These are phyloP conservation scores for Sporisorium exsertum DNA, from an alignment of 1,284 basidiomycete species.

Conservation along the genomic window DNA sequence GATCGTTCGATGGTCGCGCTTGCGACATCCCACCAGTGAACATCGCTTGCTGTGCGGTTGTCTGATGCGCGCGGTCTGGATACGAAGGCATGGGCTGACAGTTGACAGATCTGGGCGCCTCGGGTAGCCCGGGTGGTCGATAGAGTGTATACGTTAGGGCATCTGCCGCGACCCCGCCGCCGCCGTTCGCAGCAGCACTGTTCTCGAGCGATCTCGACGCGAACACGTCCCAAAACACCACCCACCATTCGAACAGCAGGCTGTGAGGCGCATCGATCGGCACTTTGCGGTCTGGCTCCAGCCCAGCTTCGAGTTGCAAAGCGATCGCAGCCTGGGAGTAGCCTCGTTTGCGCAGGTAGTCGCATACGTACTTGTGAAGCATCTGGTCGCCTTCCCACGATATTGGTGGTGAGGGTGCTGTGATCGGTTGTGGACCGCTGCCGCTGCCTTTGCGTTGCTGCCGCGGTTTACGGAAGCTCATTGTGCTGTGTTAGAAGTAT, in stretches of 20 bases:
- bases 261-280: conserved; percentile 50
- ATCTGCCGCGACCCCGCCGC: conserved; percentile 9
- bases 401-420: background rate
- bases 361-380: conserved; percentile 51
- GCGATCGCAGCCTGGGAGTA: conserved; percentile 31
- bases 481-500: background rate
- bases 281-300: conserved; percentile 20
- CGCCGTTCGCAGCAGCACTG: background rate
- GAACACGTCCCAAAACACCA: conserved; percentile 47
- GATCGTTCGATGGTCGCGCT: background rate
- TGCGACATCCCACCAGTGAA: background rate
- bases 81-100: background rate
- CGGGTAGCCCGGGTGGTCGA: conserved; percentile 3
- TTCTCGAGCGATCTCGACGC: conserved; percentile 11
- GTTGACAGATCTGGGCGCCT: background rate
- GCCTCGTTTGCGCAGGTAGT: conserved; percentile 43
- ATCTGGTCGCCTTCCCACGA: conserved; percentile 45
- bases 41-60: background rate
- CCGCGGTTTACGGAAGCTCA: background rate
- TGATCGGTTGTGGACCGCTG: conserved; percentile 1
- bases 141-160: conserved; percentile 11
- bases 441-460: background rate
- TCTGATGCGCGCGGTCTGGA: background rate
- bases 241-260: conserved; percentile 51
- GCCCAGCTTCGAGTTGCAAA: conserved; percentile 26